phyloP scores from a whole-genome alignment of 352 stramenopile species.

The Pythium dissimile region DNA sequence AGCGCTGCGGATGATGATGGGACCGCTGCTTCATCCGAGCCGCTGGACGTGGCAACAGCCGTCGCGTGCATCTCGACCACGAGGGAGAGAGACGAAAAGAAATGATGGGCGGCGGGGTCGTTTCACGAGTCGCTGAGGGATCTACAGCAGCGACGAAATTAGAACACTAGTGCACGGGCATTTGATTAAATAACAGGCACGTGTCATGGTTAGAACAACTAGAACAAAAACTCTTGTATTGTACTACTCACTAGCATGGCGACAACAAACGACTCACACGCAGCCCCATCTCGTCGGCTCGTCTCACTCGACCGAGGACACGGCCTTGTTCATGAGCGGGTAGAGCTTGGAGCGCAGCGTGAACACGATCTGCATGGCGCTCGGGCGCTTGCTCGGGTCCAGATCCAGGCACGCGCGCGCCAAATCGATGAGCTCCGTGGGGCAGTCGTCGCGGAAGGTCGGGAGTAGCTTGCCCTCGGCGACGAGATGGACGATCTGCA shows the following conservation, averaged over 20 bases:
- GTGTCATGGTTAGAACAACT: background rate
- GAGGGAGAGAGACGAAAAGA: background rate
- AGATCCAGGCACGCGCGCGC: conserved; percentile 60
- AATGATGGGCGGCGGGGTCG: too few species aligned
- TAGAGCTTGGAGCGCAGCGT: conserved; percentile 54
- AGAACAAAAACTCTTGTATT: conserved; percentile 6
- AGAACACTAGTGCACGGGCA: too few species aligned
- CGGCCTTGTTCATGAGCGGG: conserved; percentile 24
- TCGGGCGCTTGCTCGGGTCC: conserved; percentile 55
- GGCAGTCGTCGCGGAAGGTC: conserved; percentile 67
- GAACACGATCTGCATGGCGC: conserved; percentile 65
- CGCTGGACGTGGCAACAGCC: background rate
- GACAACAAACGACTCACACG: background rate
- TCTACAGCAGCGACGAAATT: too few species aligned
- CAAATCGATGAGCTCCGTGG: conserved; percentile 43
- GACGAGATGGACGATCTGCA: conserved; percentile 83
- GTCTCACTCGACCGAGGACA: conserved; percentile 12
- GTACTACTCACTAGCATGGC: conserved; percentile 5
- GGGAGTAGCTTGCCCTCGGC: conserved; percentile 71
- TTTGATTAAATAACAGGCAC: too few species aligned
- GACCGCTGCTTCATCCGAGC: background rate
- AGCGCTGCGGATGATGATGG: background rate
- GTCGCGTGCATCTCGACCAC: background rate
- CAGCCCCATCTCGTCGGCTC: too few species aligned
- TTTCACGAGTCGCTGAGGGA: too few species aligned